These are phyloP conservation scores for Penicillium sp. DNA, from an alignment of 2,329 filamentous ascomycete genomes.

Conservation along the genomic window DNA sequence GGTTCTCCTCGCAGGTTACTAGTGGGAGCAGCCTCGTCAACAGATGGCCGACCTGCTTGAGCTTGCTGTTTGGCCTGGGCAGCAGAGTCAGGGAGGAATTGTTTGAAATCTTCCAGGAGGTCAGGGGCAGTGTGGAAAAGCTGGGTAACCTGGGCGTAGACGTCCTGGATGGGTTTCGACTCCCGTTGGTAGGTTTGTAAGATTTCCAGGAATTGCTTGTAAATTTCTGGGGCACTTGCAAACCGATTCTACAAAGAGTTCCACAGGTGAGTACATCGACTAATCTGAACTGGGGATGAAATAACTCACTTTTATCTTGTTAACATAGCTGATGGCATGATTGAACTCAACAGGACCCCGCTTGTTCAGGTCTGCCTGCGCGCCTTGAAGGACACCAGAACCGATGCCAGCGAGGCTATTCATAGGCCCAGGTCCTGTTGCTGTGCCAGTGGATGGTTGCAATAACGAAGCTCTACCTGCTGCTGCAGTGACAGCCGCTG, in stretches of 20 bases:
- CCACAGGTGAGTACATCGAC: conserved; percentile 9
- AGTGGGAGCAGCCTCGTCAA: conserved; percentile 65
- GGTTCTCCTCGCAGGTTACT: conserved; percentile 59
- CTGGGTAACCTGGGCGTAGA: conserved; percentile 93
- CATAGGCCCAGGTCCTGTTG: conserved; percentile 49
- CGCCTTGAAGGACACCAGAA: conserved; percentile 54
- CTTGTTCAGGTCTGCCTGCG: conserved; percentile 64
- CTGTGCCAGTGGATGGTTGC: conserved; percentile 43
- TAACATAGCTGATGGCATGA: conserved; percentile 98
- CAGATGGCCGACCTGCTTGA: conserved; percentile 55
- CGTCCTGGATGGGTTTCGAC: conserved; percentile 96
- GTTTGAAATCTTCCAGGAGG: conserved; percentile 95
- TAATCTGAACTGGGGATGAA: not conserved
- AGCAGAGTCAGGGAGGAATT: conserved; percentile 90
- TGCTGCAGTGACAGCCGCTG: conserved; percentile 47
- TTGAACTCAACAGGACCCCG: conserved; percentile 97
- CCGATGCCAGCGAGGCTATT: conserved; percentile 60
- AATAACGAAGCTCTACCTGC: conserved; percentile 47
- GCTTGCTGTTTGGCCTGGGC: conserved; percentile 63
- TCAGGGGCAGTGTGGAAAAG: conserved; percentile 92
- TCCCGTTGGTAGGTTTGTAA: conserved; percentile 97
- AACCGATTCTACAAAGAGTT: conserved; percentile 72
- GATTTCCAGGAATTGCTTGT: conserved; percentile 98
- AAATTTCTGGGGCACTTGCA: conserved; percentile 93
- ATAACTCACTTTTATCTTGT: conserved; percentile 88